A percentile compares a stretch with the other conserved stretches of the same genome.
Evolutionary conservation across 176 grass and related monocot species (phyloP).

Genomic region (Oropetium thomaeum): DNA sequence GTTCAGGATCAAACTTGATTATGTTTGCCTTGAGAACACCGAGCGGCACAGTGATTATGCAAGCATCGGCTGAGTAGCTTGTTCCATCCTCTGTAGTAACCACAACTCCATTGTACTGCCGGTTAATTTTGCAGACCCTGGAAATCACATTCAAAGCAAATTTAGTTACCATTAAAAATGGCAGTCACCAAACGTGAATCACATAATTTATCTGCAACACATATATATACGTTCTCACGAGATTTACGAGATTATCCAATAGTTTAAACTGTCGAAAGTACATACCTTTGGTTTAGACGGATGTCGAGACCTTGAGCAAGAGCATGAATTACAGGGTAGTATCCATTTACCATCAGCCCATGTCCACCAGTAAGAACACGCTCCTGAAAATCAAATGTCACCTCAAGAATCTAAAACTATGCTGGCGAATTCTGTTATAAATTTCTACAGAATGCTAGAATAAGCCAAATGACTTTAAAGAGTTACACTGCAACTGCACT

Average conservation of each 20-base stretch:
- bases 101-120: constrained; percentile 51
- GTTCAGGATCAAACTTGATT: constrained; percentile 82
- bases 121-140: constrained; percentile 68
- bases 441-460: background rate
- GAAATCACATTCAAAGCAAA: constrained; percentile 17
- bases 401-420: background rate
- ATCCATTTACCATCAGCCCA: constrained; percentile 98
- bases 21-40: constrained; percentile 89
- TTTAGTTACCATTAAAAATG: background rate
- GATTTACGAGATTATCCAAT: background rate
- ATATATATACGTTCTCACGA: background rate
- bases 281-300: constrained; percentile 76
- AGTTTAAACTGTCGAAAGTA: background rate
- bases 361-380: constrained; percentile 90
- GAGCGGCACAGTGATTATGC: constrained; percentile 83
- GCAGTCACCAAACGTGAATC: too few relatives aligned
- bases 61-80: constrained; percentile 58
- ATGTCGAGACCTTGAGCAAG: constrained; percentile 77
- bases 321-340: constrained; percentile 86
- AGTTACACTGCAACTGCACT: background rate
- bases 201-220: background rate
- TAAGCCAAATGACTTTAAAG: background rate
- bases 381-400: constrained; percentile 40
- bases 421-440: background rate
- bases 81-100: constrained; percentile 58